These are phyloP conservation scores for Amanita rimosa DNA, from an alignment of 768 basidiomycete genomes.

Conservation along the genomic window DNA sequence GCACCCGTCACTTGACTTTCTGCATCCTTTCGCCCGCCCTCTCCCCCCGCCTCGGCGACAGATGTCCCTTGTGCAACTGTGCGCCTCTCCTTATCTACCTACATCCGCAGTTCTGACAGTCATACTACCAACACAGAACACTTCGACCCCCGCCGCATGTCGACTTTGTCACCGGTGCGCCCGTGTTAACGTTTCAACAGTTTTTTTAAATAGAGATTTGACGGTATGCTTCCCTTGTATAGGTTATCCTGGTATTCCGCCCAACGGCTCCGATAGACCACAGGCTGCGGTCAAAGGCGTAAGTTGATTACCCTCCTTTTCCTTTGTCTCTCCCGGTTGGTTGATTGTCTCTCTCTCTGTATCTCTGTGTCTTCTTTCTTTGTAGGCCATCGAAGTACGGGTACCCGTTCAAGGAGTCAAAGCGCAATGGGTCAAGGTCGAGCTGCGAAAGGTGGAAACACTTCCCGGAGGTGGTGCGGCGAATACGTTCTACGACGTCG, in stretches of 20 bases:
- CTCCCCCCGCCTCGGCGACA: background rate
- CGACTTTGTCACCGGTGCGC: conserved; percentile 74
- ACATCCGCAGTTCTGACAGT: background rate
- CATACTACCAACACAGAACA: conserved; percentile 25
- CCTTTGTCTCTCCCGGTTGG: too few species aligned
- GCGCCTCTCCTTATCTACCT: background rate
- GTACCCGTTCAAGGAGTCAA: conserved; percentile 66
- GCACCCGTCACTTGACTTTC: background rate
- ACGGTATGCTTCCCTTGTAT: conserved; percentile 5
- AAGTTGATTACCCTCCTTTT: conserved; percentile 21
- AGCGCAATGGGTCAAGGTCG: conserved; percentile 87
- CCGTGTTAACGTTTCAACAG: conserved; percentile 2
- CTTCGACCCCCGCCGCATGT: conserved; percentile 83
- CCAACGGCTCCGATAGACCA: conserved; percentile 61
- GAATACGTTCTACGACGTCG: conserved; percentile 69
- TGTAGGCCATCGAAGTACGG: conserved; percentile 78
- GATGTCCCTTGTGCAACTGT: conserved; percentile 5
- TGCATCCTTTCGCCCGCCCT: background rate
- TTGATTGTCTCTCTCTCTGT: too few species aligned
- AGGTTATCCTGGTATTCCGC: conserved; percentile 85
- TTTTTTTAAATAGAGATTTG: background rate
- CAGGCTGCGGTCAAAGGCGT: conserved; percentile 84
- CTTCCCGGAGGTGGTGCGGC: conserved; percentile 58
- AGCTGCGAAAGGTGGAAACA: conserved; percentile 84
- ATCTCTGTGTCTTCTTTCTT: too few species aligned